Conservation (phyloP, 1,139 yeast species). For the Protomyces inouyei region DNA sequence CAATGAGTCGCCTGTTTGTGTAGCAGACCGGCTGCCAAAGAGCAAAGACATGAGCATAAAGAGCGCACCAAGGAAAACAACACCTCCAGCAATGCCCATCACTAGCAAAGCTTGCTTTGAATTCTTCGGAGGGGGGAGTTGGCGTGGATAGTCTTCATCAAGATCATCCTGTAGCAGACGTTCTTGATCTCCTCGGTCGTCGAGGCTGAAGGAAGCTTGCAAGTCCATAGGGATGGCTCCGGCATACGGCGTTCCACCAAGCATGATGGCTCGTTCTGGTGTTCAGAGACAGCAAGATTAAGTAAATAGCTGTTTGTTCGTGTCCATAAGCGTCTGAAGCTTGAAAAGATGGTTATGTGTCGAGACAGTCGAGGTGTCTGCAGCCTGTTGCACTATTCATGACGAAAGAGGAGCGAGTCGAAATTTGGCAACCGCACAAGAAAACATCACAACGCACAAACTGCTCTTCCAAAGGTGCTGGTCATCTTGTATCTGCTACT, state of each 20-base stretch:
- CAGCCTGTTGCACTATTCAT: too few relatives aligned
- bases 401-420: too few relatives aligned
- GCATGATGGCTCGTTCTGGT: too few relatives aligned
- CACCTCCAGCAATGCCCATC: slow-evolving; percentile 6
- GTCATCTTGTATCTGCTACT: too few relatives aligned
- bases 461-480: too few relatives aligned
- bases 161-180: background rate
- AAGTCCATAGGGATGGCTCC: background rate
- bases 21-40: background rate
- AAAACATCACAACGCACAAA: too few relatives aligned
- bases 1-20: background rate
- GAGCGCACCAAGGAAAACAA: background rate
- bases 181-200: background rate
- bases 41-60: background rate
- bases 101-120: slow-evolving; percentile 3
- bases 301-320: too few relatives aligned
- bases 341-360: too few relatives aligned
- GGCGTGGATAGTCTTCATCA: background rate
- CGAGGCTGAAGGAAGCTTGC: background rate
- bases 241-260: background rate
- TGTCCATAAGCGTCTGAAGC: too few relatives aligned
- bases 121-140: background rate
- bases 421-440: too few relatives aligned
- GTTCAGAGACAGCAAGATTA: too few relatives aligned
- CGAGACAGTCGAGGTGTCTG: too few relatives aligned